Base-by-base conservation (phyloP, 176 grass and related monocot genomes). In the Panicum miliaceum region DNA sequence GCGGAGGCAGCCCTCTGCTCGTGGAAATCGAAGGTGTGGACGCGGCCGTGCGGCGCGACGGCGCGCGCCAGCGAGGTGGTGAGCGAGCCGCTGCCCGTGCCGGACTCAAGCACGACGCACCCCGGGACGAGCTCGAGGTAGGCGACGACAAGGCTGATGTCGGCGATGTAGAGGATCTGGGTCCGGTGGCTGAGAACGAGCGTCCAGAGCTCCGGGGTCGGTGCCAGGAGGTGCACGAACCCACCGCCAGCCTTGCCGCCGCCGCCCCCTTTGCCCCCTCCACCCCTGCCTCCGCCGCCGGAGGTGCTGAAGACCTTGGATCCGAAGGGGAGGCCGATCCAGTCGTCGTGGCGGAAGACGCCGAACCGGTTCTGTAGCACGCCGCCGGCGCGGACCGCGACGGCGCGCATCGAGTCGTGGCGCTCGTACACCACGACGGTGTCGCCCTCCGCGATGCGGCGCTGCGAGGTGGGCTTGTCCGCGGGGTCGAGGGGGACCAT, bases 11-110 rank as follows among this genome's bases (percentile, higher is more conserved):
- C 93, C 51, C 96, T 89, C 79, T 98, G 96, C 43, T 92, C 93
- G 48, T 98, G 96, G 80, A 98, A 98, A 75, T 98, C 91, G n/a
- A 95, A 98, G 18, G 96, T 94, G 74, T 79, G 90, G 8, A 98
- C 85, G 3, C 84, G 92, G 2, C 96, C 93, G 41, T 82, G 80
- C 22, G 93, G 91, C 14, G 96, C 89, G 12, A 95, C 81, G 19
- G 93, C 87, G 62, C 93, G 87, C 27, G 96, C 93, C 38, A 95
- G 89, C 40, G 93, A 95, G 0, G 96, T 98, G 20, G 85, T 95
- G 52, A 98, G 85, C 16, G 91, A 98, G 10, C 89, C 91, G 45
- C 96, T 98, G 2, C 93, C 96, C 0, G 93, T 94, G 22, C 93
- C 91, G 8, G 96, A 98, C 85, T 98, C 96, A 0, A 98, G 86